phyloP scores from a whole-genome alignment of 2,329 filamentous ascomycete genomes.

The Beauveria sp. region DNA sequence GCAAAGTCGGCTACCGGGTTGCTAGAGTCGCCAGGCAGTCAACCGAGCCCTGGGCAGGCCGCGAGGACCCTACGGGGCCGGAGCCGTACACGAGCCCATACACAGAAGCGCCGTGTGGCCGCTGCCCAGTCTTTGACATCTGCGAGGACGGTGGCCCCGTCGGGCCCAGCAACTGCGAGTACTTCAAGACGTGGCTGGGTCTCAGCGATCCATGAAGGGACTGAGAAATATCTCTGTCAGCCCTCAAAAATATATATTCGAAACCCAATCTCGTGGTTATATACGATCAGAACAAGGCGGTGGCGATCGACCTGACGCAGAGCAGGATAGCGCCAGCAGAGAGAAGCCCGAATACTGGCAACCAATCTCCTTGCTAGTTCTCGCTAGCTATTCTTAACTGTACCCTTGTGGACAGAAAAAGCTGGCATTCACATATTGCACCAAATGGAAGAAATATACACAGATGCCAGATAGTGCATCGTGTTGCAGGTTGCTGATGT shows the following conservation, averaged over 20 bases:
- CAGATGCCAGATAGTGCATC: neutral
- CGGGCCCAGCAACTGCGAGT: constrained; percentile 82
- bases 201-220: constrained; percentile 24
- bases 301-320: neutral
- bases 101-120: constrained; percentile 83
- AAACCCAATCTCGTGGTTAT: neutral
- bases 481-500: neutral
- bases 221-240: neutral
- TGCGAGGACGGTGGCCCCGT: constrained; percentile 89
- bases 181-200: constrained; percentile 79
- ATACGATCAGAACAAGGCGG: neutral
- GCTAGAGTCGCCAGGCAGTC: constrained; percentile 41
- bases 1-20: constrained; percentile 45
- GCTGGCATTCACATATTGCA: neutral
- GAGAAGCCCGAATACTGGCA: neutral
- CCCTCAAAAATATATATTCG: neutral
- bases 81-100: constrained; percentile 58
- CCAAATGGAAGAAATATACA: neutral
- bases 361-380: neutral
- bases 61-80: constrained; percentile 30
- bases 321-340: neutral
- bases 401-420: neutral
- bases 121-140: constrained; percentile 86
- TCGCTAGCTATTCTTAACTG: neutral
- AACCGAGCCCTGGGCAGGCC: constrained; percentile 31